These are phyloP conservation scores for Sclerotinia subarctica DNA, from an alignment of 2,329 filamentous ascomycete species.

Conservation along the genomic window DNA sequence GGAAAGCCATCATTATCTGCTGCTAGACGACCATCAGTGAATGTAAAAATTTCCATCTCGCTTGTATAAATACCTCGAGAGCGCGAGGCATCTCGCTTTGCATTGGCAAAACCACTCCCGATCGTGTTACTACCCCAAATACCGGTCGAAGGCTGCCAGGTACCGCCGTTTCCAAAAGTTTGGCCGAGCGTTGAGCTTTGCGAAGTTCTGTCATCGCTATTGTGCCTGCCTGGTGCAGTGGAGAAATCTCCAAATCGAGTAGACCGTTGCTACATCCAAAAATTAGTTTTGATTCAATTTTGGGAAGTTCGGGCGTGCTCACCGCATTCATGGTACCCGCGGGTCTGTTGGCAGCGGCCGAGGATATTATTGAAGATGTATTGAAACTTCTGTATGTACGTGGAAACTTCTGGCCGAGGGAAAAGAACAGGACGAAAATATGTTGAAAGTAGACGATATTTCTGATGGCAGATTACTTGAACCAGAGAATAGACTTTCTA, in stretches of 20 bases:
- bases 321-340: slow-evolving; percentile 42
- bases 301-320: slow-evolving; percentile 39
- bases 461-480: slow-evolving; percentile 26
- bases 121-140: slow-evolving; percentile 52
- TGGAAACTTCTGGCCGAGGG: slow-evolving; percentile 22
- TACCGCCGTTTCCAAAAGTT: slow-evolving; percentile 44
- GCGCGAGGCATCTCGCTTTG: slow-evolving; percentile 45
- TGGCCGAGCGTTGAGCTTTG: slow-evolving; percentile 43
- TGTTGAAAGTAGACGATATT: slow-evolving; percentile 27
- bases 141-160: slow-evolving; percentile 41
- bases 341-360: slow-evolving; percentile 39
- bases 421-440: slow-evolving; percentile 25
- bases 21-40: slow-evolving; percentile 33
- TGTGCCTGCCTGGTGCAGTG: slow-evolving; percentile 34
- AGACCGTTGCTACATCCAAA: slow-evolving; percentile 32
- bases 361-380: slow-evolving; percentile 41
- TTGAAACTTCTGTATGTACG: slow-evolving; percentile 24
- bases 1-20: slow-evolving; percentile 43
- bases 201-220: slow-evolving; percentile 37
- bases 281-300: slow-evolving; percentile 30
- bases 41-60: slow-evolving; percentile 18
- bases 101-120: slow-evolving; percentile 46
- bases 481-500: slow-evolving; percentile 32
- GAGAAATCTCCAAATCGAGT: slow-evolving; percentile 43
- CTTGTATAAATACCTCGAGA: slow-evolving; percentile 47